Base-by-base conservation (phyloP, 1,139 yeast genomes). In the Candida pseudoviswanathii region DNA sequence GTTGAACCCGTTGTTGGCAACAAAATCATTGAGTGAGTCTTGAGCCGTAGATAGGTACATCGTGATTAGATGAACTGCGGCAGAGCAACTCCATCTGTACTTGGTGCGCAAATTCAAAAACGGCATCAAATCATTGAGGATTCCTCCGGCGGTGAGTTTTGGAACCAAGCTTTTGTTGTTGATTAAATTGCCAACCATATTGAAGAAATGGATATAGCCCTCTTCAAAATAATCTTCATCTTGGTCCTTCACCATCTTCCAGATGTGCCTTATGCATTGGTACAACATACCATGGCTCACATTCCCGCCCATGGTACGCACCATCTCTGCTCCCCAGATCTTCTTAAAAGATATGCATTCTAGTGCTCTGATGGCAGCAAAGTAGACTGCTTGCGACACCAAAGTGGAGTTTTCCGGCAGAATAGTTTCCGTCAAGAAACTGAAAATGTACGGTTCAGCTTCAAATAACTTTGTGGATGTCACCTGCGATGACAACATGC, bases 271-370 rank as follows among this genome's bases (percentile, higher is more conserved):
- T 38, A 92, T 67, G 43, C 86, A 78, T 59, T 89, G 92, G 70
- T 86, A 89, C 41, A 92, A 63, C 5, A 84, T 69, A 0, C 98
- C 98, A 65, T 92, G 97, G 51, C 85, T 84, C 34, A 92, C 91
- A 61, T 90, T 90, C 4, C 95, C 97, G n/a, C 95, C 90, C 58
- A 91, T 68, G n/a, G 90, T 84, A 52, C 90, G 77, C 49, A 91
- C 77, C 33, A 92, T 77, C 56, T 92, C 97, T 43, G 86, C 77
- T 24, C 94, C 85, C 81, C 92, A 86, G 2, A 80, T 78, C 46
- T 84, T 82, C 59, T 84, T 86, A 42, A 80, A 72, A 2, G 96
- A 81, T 11, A 90, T 82, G 53, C 86, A 82, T 54, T 89, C 89
- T 52, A 92, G 74, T 0, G 94, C 81, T 55, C 82, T 82, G 46